Conservation (phyloP, 164 flowering plant species). For the Platanus orientalis region DNA sequence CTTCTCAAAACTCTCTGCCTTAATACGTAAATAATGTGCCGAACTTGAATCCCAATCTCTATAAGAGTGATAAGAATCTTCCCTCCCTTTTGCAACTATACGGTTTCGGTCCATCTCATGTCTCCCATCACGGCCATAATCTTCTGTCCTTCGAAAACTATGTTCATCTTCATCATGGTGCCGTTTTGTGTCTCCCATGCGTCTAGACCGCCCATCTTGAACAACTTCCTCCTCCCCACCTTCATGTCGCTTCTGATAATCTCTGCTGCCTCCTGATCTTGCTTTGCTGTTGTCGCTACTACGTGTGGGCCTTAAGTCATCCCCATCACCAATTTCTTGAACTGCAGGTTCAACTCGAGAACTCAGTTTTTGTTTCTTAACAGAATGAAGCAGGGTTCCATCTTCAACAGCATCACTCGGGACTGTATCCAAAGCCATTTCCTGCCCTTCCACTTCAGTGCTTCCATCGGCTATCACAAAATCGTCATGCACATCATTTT, state of each 20-base stretch:
- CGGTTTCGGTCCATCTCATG: constrained; percentile 49
- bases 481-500: constrained; percentile 31
- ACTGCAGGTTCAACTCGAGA: constrained; percentile 42
- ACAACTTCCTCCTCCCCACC: constrained; percentile 69
- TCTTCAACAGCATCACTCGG: constrained; percentile 29
- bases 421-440: constrained; percentile 24
- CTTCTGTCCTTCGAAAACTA: constrained; percentile 41
- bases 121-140: constrained; percentile 34
- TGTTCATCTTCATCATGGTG: constrained; percentile 46
- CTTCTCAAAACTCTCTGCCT: constrained; percentile 52
- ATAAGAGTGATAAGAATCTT: constrained; percentile 37
- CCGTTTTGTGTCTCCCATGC: constrained; percentile 33
- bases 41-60: constrained; percentile 53
- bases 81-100: constrained; percentile 44
- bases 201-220: constrained; percentile 47
- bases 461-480: constrained; percentile 30
- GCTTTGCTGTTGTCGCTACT: constrained; percentile 81
- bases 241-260: constrained; percentile 47
- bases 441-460: constrained; percentile 41
- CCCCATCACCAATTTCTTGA: constrained; percentile 45
- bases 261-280: constrained; percentile 72
- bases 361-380: constrained; percentile 46
- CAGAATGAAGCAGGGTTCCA: constrained; percentile 18
- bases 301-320: constrained; percentile 56
- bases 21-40: constrained; percentile 31